Conservation (phyloP, 176 grass and related monocot species). For the Triticum timopheevii region DNA sequence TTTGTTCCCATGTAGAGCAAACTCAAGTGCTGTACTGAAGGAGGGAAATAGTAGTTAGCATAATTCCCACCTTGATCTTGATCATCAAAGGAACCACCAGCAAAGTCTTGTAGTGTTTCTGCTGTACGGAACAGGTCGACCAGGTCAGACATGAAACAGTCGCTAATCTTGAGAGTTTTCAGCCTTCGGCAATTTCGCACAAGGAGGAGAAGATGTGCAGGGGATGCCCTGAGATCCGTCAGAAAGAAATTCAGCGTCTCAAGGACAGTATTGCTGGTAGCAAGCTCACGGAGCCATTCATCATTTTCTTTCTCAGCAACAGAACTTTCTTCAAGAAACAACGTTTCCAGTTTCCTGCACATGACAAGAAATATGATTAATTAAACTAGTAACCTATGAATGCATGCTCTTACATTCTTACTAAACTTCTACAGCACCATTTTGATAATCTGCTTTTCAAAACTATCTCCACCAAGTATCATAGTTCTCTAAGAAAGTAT, state of each 20-base stretch:
- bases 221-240: conserved; percentile 61
- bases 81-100: conserved; percentile 78
- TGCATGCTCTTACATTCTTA: not conserved
- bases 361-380: conserved; percentile 7
- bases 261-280: conserved; percentile 55
- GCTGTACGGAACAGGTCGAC: conserved; percentile 51
- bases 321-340: conserved; percentile 80
- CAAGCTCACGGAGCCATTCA: conserved; percentile 79
- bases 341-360: conserved; percentile 69
- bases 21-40: conserved; percentile 46
- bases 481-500: conserved; percentile 3
- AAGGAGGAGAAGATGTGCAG: conserved; percentile 67
- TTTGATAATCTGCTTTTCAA: not conserved
- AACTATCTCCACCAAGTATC: conserved; percentile 12
- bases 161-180: conserved; percentile 73
- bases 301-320: conserved; percentile 58
- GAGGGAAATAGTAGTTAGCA: conserved; percentile 63
- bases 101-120: conserved; percentile 65
- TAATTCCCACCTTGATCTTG: conserved; percentile 51
- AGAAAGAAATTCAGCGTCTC: conserved; percentile 78
- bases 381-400: conserved; percentile 20
- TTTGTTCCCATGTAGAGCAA: conserved; percentile 72
- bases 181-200: conserved; percentile 64
- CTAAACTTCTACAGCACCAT: not conserved
- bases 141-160: conserved; percentile 60